These are phyloP conservation scores for Microdochium paspali DNA, from an alignment of 2,329 filamentous ascomycete species.

Conservation along the genomic window DNA sequence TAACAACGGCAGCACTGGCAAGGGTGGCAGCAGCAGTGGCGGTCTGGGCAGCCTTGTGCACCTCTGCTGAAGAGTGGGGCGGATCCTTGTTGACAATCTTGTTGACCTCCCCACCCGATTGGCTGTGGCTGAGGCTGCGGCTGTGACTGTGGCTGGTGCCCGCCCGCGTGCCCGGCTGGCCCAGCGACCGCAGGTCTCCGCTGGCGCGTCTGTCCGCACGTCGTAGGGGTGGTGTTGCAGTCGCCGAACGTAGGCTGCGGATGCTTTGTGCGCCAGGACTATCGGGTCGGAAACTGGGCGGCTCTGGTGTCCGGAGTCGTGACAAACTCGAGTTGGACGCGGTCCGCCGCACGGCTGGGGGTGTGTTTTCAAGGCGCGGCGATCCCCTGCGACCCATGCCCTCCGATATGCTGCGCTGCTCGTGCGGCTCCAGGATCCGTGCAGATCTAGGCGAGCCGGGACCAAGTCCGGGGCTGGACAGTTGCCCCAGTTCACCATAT, in stretches of 20 bases:
- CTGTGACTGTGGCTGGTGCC: not conserved
- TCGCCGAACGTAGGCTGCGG: constrained; percentile 42
- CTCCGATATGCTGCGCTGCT: constrained; percentile 30
- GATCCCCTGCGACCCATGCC: constrained; percentile 11
- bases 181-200: constrained; percentile 66
- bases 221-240: constrained; percentile 56
- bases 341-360: constrained; percentile 25
- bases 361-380: constrained; percentile 8
- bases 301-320: constrained; percentile 43
- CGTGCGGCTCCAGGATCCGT: constrained; percentile 7
- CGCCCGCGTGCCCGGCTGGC: constrained; percentile 27
- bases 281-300: constrained; percentile 48
- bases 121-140: not conserved
- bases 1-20: constrained; percentile 11
- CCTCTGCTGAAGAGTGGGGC: not conserved
- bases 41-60: not conserved
- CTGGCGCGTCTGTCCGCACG: constrained; percentile 59
- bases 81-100: not conserved
- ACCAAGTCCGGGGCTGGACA: constrained; percentile 4
- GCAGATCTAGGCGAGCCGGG: constrained; percentile 5
- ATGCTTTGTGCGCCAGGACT: constrained; percentile 50
- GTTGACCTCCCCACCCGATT: not conserved
- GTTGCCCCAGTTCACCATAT: not conserved
- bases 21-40: not conserved
- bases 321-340: constrained; percentile 45